phyloP scores from a whole-genome alignment of 1,284 basidiomycete species.

The Microbotryum scabiosae region DNA sequence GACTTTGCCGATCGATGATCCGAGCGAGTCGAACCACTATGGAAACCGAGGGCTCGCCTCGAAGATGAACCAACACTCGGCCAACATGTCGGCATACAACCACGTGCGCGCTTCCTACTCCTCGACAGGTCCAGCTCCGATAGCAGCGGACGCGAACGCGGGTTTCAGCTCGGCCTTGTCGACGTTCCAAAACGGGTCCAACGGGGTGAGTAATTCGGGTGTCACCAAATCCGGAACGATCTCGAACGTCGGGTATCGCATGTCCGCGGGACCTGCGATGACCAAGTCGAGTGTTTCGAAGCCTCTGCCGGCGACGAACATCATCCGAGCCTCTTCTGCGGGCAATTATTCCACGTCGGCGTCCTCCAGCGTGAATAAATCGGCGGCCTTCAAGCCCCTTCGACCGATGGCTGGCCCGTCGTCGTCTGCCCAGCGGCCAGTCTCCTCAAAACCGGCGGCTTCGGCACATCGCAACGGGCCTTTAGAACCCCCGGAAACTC shows the following conservation, averaged over 20 bases:
- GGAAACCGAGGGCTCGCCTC: not conserved
- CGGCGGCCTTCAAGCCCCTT: not conserved
- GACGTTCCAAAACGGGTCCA: not conserved
- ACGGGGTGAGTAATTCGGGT: too few relatives aligned
- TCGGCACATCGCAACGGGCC: not conserved
- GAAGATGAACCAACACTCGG: not conserved
- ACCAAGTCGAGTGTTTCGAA: not conserved
- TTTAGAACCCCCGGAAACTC: slow-evolving; percentile 14
- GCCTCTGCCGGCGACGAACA: not conserved
- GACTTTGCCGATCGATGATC: slow-evolving; percentile 15
- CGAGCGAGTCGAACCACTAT: not conserved
- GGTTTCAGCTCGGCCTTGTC: slow-evolving; percentile 21
- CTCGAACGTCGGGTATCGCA: not conserved
- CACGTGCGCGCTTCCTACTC: not conserved
- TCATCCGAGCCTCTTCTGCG: not conserved
- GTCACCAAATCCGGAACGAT: not conserved
- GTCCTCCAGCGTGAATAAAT: not conserved
- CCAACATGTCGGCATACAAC: not conserved
- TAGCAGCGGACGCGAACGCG: slow-evolving; percentile 5
- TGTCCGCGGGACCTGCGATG: not conserved
- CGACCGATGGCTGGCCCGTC: not conserved
- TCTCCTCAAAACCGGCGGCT: not conserved
- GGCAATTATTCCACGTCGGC: not conserved
- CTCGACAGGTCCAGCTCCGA: not conserved
- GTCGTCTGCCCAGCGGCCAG: not conserved